Evolutionary conservation across 129 eudicot species (phyloP), one percentile per base, ranked within the genome.

Genomic region (Saposhnikovia divaricata): DNA sequence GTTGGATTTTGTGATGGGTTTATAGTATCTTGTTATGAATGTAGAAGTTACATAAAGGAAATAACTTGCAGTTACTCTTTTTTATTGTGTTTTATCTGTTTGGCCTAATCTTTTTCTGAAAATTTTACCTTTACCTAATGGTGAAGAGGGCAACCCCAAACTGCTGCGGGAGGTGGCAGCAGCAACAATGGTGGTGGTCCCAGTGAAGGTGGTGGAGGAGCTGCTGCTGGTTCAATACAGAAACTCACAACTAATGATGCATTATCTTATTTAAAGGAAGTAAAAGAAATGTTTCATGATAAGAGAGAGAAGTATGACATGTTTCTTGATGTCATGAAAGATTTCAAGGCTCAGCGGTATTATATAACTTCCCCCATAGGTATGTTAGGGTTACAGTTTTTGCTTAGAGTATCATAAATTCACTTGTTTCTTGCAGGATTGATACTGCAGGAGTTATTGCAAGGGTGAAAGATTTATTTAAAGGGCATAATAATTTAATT

Each of bases 301-400:
- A 89, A 94, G 53, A 79, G 97, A 68, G 98, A 91, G 78, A 94
- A 90, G 61, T 94, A 91, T 80, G 93, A 91, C 83, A 88, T 81
- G 86, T 91, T 91, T 81, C 97, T 91, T 80, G 93, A 89, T 25
- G 97, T 91, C 51, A 91, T 91, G 97, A 91, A 91, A 86, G 92
- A 89, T 85, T 91, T 91, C 50, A 94, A 94, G 85, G 97, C 98
- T 72, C 97, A 91, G 86, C 90, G 97, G 98, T 94, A 85, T 68
- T 27, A 14, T 76, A 50, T 16, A 31, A 44, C 34, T 70, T 74
- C 51, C 55, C 69, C 47, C 23, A 46, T 23, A 13, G 9, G 59
- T 51, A 68, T 31, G 69, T 61, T 9, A 45, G 66, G 69, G 55
- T 53, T 76, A 51, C 34, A 19, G 12, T n/a, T 18, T 9, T 48